Base-by-base conservation (phyloP, 441 rosid species). In the Gossypium gossypioides region DNA sequence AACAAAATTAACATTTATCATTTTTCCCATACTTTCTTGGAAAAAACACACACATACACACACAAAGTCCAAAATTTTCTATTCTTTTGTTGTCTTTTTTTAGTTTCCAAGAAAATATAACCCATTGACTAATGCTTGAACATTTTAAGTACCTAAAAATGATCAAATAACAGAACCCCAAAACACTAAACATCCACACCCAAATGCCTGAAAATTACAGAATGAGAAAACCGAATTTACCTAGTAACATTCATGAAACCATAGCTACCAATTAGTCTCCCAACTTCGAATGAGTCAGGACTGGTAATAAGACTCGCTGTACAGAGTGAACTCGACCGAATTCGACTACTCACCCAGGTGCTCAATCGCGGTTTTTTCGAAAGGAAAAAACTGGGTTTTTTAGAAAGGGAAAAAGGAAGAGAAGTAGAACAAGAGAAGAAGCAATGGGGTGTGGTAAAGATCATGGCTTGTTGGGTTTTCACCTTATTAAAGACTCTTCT, bases 201-300 rank as follows among this genome's bases (percentile, higher is more conserved):
- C 66, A 29, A 32, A 32, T 32, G 22, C 22, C 66, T 32, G 13
- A 15, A 61, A 15, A n/a, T 29, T 13, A 3, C 6, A 13, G 65
- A 3, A 16, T 10, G 0, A 27, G 48, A 9, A 29, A 68, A 29
- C 27, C 16, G 18, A 51, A 29, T 68, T 7, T 24, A 68, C 98
- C 96, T 91, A 5, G 97, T 90, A 52, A 94, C 70, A 74, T 90
- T 94, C 90, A 94, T 89, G 85, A 90, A 94, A 37, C 97, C 98
- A 19, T 89, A 94, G 86, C 91, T 90, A 56, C 98, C 96, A n/a
- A 91, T 85, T 62, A 94, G 92, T 58, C 87, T 76, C 13, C 98
- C 98, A 6, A 93, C 98, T 81, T 90, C 90, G 83, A 93, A 93
- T 40, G 92, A 93, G 19, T 84, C 92, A 3, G 98, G 81, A 69